A percentile compares a stretch with the other conserved stretches of the same genome.
These are phyloP conservation scores for Coccomyxa sp. DNA, from an alignment of 139 green algal species.

Conservation along the genomic window DNA sequence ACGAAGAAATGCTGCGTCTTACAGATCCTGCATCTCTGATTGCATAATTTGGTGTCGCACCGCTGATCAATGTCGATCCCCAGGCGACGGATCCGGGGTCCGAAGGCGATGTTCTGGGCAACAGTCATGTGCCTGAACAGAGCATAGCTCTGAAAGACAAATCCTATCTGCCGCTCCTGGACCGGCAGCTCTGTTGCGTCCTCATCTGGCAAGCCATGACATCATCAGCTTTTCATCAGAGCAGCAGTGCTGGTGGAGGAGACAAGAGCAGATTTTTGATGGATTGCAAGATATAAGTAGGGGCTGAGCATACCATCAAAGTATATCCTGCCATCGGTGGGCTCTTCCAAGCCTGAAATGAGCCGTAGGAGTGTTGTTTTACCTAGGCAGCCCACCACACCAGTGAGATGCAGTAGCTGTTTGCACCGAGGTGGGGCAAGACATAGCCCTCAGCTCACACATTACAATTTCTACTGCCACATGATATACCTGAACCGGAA, in stretches of 20 bases:
- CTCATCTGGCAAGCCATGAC: conserved; percentile 22
- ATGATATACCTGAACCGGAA: conserved; percentile 47
- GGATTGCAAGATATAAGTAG: not conserved
- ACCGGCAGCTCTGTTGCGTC: conserved; percentile 42
- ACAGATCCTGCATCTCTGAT: no score
- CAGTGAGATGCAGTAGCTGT: not conserved
- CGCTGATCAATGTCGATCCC: conserved; percentile 58
- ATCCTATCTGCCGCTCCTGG: conserved; percentile 60
- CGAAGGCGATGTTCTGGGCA: conserved; percentile 86
- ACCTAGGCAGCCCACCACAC: conserved; percentile 18
- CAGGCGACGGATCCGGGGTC: conserved; percentile 66
- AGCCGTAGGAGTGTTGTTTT: conserved; percentile 86
- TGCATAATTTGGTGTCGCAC: not conserved
- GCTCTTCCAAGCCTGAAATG: conserved; percentile 74
- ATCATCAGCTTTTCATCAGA: not conserved
- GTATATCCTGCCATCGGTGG: conserved; percentile 60
- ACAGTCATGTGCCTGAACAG: conserved; percentile 92
- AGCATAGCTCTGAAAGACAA: conserved; percentile 87
- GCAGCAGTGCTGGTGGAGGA: not conserved
- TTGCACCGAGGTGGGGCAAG: not conserved
- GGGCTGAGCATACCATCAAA: conserved; percentile 52
- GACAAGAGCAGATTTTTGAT: not conserved
- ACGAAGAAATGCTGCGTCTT: no score
- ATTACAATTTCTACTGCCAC: not conserved
- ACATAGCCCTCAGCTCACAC: not conserved